Base-by-base conservation (phyloP, 169 alveolate species). In the Plasmodium gallinaceum region DNA sequence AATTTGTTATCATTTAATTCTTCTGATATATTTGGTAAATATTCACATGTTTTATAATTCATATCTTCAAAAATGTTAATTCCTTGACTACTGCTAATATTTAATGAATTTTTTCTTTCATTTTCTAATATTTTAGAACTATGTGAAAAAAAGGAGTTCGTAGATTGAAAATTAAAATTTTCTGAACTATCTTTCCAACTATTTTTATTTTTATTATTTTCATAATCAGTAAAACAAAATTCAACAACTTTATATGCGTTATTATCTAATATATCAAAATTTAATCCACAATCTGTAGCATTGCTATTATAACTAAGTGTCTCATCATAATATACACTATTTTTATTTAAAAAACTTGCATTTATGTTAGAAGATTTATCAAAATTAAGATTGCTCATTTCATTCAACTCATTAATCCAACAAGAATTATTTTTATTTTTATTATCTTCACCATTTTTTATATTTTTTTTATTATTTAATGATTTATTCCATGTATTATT, bases 221-320 rank as follows among this genome's bases (percentile, higher is more conserved):
- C 89, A 37, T 78, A 78, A 78, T 78, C 89, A 14, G 89, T 78
- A 57, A 78, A 78, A 24, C 89, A 78, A 78, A 78, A 78, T 24
- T 78, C 89, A 24, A 78, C 89, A 32, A 78, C 69, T 58, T 78
- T 78, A 45, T 78, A 78, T 16, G 89, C 89, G 64, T 78, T 78
- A 14, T 78, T 78, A 20, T 78, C 89, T 14, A 78, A 20, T 18
- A 65, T 64, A 65, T 78, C 89, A 43, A 64, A 65, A 65, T 78
- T 78, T n/a, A 78, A 8, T 1, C 89, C 89, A 65, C 89, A 78
- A 7, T 78, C 89, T 14, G 76, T 64, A 24, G 70, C 66, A 51
- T 78, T 78, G 45, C 80, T 78, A 78, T 78, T 78, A n/a, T 78
- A 78, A 8, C 80, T 64, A 20, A 78, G 32, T 5, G 89, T 78